Evolutionary conservation across 2,329 filamentous ascomycete genomes (phyloP), one percentile per base, ranked within the genome.

Genomic region (Aspergillus pseudonomiae): DNA sequence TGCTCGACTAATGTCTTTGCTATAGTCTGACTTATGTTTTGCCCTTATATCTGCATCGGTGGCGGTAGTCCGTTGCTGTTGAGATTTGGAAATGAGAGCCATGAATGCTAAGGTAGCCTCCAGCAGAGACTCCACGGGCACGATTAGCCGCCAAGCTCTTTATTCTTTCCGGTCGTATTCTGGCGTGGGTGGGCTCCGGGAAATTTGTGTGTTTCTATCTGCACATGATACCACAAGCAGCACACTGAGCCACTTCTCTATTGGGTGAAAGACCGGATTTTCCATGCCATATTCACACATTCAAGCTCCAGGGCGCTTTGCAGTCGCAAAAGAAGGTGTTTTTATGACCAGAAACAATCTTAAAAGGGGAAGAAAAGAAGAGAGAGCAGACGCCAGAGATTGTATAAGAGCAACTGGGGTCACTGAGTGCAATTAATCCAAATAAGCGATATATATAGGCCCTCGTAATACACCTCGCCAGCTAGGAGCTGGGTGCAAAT

Each of bases 1-100:
- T 14, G 73, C 69, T 6, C 68, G 61, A 36, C 65, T 65, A 34
- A 56, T 30, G 39, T 56, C 46, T 46, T 54, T 54, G 64, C 60
- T 39, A 28, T 57, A 59, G 30, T 52, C 52, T 26, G 62, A 45
- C 28, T 24, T 50, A 53, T 52, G 24, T n/a, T 48, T 61, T 41
- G 60, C 39, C 19, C 52, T 55, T 41, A 41, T 30, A 54, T 39
- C 60, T 41, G 60, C 46, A 32, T 45, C 53, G 43, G 61, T 59
- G 57, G 63, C 53, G 57, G 58, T 34, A 48, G 43, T 57, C 56
- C 52, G 54, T 39, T 43, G 43, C 19, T 63, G 60, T 43, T 28
- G 50, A 24, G 50, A 14, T 59, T 39, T 41, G 21, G 55, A 26
- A 54, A 54, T 36, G 34, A 52, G n/a, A 41, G 63, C 63, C 66